Base-by-base conservation (phyloP, 2,329 filamentous ascomycete genomes). In the Neonectria neomacrospora region DNA sequence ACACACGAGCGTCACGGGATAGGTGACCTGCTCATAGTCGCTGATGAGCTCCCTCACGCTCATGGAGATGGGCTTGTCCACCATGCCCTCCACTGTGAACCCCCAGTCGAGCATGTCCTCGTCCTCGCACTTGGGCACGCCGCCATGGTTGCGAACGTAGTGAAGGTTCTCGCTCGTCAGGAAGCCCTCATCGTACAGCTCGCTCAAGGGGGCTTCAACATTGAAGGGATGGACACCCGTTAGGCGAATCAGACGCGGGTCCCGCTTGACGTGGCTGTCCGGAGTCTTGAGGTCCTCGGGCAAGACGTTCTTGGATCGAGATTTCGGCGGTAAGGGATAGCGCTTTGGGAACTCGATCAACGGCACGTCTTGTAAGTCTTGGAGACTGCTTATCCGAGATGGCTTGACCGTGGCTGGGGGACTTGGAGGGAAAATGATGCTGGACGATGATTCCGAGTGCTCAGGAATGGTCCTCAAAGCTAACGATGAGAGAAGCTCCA, bases 211-310 rank as follows among this genome's bases (percentile, higher is more conserved):
- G 10, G 94, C 86, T 78, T 97, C 94, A 52, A 92, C 90, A 71
- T 97, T 97, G 82, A 96, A 97, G 1, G 94, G 94, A 77, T 97
- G 94, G 6, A 92, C 86, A 23, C 94, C 94, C 11, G 94, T 97
- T 14, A 97, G 82, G 54, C 94, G 87, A 67, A 97, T 96, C 16
- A 97, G 82, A 42, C 94, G 86, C 1, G 91, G 83, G 78, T 97
- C 94, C 76, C 94, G 85, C 22, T 89, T 85, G 20, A 97, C 91
- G 81, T 95, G 92, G 68, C 79, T 82, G 74, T 97, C 94, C 9
- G 94, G 94, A 0, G 94, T 97, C 66, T 91, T 90, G 67, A 91
- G 83, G 75, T 97, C 94, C 72, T 92, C 80, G n/a, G 88, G 82
- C 6, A 96, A 82, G 12, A 96, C 86, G 44, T 85, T 80, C 51